Percentiles rank a stretch among this genome's conserved stretches.
Evolutionary conservation across 2,329 filamentous ascomycete species (phyloP).

Genomic region (Claviceps arundinis): DNA sequence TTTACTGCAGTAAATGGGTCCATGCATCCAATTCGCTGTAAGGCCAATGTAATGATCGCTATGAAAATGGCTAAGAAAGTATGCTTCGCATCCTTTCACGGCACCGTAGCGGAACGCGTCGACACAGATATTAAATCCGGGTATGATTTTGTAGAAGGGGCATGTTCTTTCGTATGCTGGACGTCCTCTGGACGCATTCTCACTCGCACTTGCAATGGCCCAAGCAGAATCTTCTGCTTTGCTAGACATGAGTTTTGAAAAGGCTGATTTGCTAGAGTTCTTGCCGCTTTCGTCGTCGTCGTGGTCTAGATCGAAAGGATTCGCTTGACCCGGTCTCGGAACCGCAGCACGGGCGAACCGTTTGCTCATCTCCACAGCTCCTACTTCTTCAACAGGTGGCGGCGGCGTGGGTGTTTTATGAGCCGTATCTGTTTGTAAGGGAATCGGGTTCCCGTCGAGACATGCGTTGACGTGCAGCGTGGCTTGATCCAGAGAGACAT

Average conservation of each 20-base stretch:
- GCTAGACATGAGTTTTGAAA: constrained; percentile 83
- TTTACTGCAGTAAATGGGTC: constrained; percentile 90
- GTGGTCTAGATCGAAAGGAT: constrained; percentile 49
- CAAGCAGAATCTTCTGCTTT: constrained; percentile 86
- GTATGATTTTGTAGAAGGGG: constrained; percentile 97
- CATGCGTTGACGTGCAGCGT: constrained; percentile 86
- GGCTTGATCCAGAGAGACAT: constrained; percentile 50
- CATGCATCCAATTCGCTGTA: constrained; percentile 78
- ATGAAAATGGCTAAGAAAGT: constrained; percentile 96
- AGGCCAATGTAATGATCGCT: constrained; percentile 94
- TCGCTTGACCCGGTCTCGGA: constrained; percentile 66
- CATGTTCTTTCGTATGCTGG: constrained; percentile 82
- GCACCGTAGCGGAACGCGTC: constrained; percentile 94
- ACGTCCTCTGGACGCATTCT: constrained; percentile 66
- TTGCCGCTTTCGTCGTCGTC: constrained; percentile 20
- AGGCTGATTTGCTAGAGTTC: constrained; percentile 50
- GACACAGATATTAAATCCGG: constrained; percentile 82
- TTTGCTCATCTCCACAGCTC: constrained; percentile 32
- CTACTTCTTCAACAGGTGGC: constrained; percentile 14
- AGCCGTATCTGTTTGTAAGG: constrained; percentile 31
- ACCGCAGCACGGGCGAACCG: constrained; percentile 55
- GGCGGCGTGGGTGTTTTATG: constrained; percentile 5
- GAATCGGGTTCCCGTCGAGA: constrained; percentile 65
- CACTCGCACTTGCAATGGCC: constrained; percentile 71
- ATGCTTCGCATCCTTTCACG: constrained; percentile 81